phyloP scores from a whole-genome alignment of 495 filamentous ascomycete genomes.

The Mycothermus thermophilus region DNA sequence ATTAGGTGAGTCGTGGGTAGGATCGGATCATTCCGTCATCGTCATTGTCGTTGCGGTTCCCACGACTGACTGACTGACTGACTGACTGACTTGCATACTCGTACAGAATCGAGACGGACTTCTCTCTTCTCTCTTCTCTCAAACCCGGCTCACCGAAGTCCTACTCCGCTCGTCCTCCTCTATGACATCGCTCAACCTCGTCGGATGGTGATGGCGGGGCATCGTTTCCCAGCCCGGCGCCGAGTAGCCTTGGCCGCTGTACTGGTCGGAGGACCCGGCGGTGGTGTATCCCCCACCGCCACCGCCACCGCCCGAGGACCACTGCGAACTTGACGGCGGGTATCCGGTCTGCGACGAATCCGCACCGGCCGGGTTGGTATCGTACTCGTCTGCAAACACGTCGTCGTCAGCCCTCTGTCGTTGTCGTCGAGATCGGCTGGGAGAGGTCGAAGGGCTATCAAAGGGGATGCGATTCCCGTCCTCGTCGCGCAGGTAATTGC shows the following conservation, averaged over 20 bases:
- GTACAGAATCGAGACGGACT: no score
- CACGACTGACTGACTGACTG: no score
- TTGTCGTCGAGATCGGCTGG: conserved; percentile 17
- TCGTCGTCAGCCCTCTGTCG: conserved; percentile 24
- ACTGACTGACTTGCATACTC: no score
- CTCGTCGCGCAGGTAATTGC: conserved; percentile 32
- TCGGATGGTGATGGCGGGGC: conserved; percentile 88
- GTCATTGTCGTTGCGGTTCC: no score
- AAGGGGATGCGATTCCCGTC: conserved; percentile 34
- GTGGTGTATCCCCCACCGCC: no score
- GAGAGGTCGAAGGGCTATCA: conserved; percentile 19
- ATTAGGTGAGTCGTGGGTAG: no score
- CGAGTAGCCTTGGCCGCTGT: conserved; percentile 49
- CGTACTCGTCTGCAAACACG: conserved; percentile 32
- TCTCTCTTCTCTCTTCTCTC: no score
- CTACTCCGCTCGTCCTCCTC: conserved; percentile 67
- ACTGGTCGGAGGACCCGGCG: conserved; percentile 26
- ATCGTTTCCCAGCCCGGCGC: conserved; percentile 62
- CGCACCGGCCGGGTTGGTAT: conserved; percentile 24
- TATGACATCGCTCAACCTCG: conserved; percentile 82
- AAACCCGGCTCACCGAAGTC: conserved; percentile 37
- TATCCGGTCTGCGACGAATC: conserved; percentile 16
- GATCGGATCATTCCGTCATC: no score
- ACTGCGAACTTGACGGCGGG: conserved; percentile 24
- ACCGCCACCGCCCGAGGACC: no score